Evolutionary conservation across 108 stramenopile genomes (phyloP).

Genomic region (Epithemia pelagica): DNA sequence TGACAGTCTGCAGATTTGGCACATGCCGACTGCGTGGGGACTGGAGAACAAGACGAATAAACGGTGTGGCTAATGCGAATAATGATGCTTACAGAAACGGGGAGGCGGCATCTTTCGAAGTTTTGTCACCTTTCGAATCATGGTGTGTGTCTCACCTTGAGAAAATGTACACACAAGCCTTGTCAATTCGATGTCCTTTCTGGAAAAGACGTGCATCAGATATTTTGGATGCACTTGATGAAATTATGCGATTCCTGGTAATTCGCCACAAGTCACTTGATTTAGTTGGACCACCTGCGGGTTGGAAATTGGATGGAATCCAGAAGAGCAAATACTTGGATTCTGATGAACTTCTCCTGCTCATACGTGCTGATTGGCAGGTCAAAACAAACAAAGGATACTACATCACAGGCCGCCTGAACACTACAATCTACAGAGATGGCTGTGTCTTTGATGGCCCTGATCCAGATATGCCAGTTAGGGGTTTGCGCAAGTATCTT

Average conservation of each 20-base stretch:
- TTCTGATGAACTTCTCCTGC: conserved; percentile 5
- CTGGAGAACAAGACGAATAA: too few relatives aligned
- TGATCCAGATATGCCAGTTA: conserved; percentile 87
- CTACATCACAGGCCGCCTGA: conserved; percentile 77
- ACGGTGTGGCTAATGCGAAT: too few relatives aligned
- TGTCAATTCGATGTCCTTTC: conserved; percentile 74
- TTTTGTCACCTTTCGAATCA: conserved; percentile 7
- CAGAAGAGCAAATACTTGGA: not conserved
- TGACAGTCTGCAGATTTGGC: too few relatives aligned
- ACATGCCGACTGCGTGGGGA: too few relatives aligned
- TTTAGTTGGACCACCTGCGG: conserved; percentile 29
- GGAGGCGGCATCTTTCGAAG: not conserved
- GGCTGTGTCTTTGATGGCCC: conserved; percentile 79
- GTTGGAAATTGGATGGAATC: conserved; percentile 12
- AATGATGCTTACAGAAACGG: too few relatives aligned
- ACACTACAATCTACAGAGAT: conserved; percentile 66
- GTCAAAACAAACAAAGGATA: conserved; percentile 55
- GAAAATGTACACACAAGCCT: conserved; percentile 39
- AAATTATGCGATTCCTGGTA: conserved; percentile 49
- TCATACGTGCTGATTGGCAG: conserved; percentile 36
- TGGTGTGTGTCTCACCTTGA: conserved; percentile 29
- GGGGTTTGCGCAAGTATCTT: conserved; percentile 72
- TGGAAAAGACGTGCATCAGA: conserved; percentile 64
- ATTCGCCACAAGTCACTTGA: conserved; percentile 63
- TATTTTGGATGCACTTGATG: conserved; percentile 50